Conservation (phyloP, 306 rosid genomes). For the Cyamopsis tetragonoloba region DNA sequence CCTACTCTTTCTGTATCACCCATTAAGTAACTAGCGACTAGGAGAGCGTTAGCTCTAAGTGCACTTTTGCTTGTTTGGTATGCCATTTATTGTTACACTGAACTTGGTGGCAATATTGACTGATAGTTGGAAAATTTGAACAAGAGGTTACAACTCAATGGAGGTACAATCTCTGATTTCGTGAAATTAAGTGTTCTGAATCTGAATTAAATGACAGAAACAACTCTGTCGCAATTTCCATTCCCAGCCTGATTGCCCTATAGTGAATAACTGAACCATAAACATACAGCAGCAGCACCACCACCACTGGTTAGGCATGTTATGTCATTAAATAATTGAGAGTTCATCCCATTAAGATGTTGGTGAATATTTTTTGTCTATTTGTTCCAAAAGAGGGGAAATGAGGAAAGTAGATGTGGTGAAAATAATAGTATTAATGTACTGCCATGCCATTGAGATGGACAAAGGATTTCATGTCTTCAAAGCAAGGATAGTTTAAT, state of each 20-base stretch:
- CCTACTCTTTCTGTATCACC: neutral
- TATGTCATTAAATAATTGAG: neutral
- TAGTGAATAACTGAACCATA: neutral
- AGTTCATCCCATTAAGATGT: neutral
- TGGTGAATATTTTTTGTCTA: neutral
- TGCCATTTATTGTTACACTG: neutral
- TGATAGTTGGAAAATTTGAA: neutral
- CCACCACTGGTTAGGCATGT: neutral
- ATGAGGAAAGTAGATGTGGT: no score
- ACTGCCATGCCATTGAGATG: no score
- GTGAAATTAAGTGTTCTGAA: neutral
- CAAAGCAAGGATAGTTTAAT: no score
- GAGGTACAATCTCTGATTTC: conserved; percentile 1
- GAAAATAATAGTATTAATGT: no score
- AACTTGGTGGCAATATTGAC: neutral
- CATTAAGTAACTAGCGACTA: neutral
- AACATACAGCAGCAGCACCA: neutral
- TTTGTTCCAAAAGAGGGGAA: no score
- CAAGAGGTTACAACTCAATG: neutral
- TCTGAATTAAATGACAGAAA: conserved; percentile 1
- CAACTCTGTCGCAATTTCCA: neutral
- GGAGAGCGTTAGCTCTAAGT: no score
- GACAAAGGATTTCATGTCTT: no score
- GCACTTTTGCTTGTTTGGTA: no score
- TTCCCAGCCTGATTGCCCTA: neutral